A percentile compares a stretch with the other conserved stretches of the same genome.
phyloP scores from a whole-genome alignment of 108 stramenopile genomes.

The Pseudonitzschia multistriata region DNA sequence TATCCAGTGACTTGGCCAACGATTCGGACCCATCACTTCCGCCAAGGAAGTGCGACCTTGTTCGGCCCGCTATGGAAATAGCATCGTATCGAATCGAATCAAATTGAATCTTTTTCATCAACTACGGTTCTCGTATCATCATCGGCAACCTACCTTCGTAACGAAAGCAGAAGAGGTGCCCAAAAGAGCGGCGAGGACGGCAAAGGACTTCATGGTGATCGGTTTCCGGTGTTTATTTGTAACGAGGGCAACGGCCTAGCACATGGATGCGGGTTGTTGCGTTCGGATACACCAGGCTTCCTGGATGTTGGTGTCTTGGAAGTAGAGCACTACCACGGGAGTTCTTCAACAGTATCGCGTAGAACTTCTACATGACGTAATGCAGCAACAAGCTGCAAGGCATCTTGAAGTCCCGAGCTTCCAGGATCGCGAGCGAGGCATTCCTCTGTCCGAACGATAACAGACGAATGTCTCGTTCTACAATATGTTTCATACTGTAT shows the following conservation, averaged over 20 bases:
- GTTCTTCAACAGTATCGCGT: slow-evolving; percentile 3
- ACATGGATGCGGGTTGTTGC: background rate
- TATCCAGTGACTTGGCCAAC: background rate
- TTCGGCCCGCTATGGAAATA: too few species aligned
- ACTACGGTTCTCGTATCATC: background rate
- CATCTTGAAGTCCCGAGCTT: slow-evolving; percentile 10
- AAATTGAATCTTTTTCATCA: background rate
- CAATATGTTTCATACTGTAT: background rate
- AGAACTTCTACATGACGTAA: slow-evolving; percentile 8
- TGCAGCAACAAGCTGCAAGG: background rate
- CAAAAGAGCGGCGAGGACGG: slow-evolving; percentile 48
- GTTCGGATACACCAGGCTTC: background rate
- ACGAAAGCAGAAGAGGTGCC: slow-evolving; percentile 56
- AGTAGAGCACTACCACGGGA: background rate
- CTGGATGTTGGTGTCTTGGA: background rate
- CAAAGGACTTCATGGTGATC: slow-evolving; percentile 60
- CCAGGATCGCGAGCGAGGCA: slow-evolving; percentile 12
- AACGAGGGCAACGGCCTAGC: background rate
- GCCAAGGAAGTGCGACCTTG: too few species aligned
- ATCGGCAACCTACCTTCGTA: slow-evolving; percentile 38
- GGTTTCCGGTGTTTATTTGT: background rate
- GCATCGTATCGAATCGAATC: background rate
- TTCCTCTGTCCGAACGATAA: background rate
- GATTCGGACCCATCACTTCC: background rate
- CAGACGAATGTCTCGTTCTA: background rate